Evolutionary conservation across 345 rosid species (phyloP), one percentile per base, ranked within the genome.

Genomic region (Xanthoceras sorbifolium): DNA sequence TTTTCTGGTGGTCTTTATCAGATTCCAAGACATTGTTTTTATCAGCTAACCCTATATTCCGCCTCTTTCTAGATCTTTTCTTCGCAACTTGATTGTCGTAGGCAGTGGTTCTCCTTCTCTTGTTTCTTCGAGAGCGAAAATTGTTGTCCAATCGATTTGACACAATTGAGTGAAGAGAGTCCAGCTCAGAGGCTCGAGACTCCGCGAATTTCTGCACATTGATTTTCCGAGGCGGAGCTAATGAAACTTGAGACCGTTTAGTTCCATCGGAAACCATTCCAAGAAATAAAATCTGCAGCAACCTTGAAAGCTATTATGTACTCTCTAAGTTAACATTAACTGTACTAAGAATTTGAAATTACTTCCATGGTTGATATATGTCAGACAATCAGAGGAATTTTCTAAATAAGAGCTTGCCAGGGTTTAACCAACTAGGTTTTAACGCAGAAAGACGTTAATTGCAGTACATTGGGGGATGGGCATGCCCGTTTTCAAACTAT

Each of bases 31-130:
- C 78, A 26, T 66, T 75, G 42, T 60, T 48, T 69, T 69, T 81
- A 76, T 42, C 84, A 44, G 29, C 55, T 48, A 75, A 65, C 48
- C 75, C 86, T 68, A 82, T 66, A 28, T 75, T 84, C 71, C 36
- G 84, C 79, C 86, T 88, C 84, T 89, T 89, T 28, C 82, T 70
- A 69, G 77, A 20, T 76, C 90, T 84, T 70, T 67, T 85, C 77
- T 86, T 87, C 1, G 94, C 81, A 73, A 79, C 83, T 80, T 81
- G 83, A 65, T 78, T 88, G 64, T 91, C 87, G 60, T 83, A 85
- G 44, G 94, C 79, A 20, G 91, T 88, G 77, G 97, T 93, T 82
- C 98, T 90, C 86, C 97, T 89, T 77, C 92, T 90, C 89, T 92
- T 85, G 87, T 89, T 87, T 83, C 94, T 85, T 76, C 77, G 79